phyloP scores from a whole-genome alignment of 1,139 yeast genomes.

The Blastobotrys proliferans region DNA sequence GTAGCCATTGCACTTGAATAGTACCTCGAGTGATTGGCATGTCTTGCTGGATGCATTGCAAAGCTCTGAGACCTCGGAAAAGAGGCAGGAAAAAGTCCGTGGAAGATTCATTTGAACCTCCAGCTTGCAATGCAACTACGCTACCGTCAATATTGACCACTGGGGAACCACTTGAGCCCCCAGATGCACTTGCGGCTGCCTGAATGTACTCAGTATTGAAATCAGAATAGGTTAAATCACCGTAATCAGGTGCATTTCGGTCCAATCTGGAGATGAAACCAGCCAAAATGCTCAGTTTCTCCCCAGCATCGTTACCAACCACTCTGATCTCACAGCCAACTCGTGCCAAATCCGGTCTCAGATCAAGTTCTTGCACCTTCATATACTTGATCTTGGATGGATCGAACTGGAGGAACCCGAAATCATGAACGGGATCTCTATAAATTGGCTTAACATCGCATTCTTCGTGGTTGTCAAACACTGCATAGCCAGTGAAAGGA shows the following conservation, averaged over 20 bases:
- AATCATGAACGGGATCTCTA: slow-evolving; percentile 65
- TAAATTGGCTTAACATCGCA: slow-evolving; percentile 69
- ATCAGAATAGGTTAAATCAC: slow-evolving; percentile 84
- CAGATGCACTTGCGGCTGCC: slow-evolving; percentile 94
- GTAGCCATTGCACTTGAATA: slow-evolving; percentile 84
- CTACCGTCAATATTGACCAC: slow-evolving; percentile 84
- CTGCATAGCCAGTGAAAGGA: slow-evolving; percentile 85
- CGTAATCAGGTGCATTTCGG: slow-evolving; percentile 93
- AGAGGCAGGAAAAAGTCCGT: slow-evolving; percentile 91
- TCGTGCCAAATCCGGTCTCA: slow-evolving; percentile 77
- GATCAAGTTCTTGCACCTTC: slow-evolving; percentile 59
- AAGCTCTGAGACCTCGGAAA: slow-evolving; percentile 76
- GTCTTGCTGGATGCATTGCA: slow-evolving; percentile 60
- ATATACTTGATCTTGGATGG: slow-evolving; percentile 70
- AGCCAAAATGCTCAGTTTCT: slow-evolving; percentile 78
- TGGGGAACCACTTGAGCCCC: slow-evolving; percentile 95
- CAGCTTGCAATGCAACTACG: slow-evolving; percentile 92
- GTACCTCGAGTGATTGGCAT: slow-evolving; percentile 72
- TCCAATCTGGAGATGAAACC: slow-evolving; percentile 89
- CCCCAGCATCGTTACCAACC: slow-evolving; percentile 96
- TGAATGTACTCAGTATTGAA: slow-evolving; percentile 94
- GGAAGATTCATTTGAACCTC: slow-evolving; percentile 87
- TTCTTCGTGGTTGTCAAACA: slow-evolving; percentile 93
- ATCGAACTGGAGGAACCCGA: slow-evolving; percentile 81
- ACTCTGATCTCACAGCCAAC: slow-evolving; percentile 92